phyloP scores from a whole-genome alignment of 2,329 filamentous ascomycete genomes.

The Ilyonectria destructans region DNA sequence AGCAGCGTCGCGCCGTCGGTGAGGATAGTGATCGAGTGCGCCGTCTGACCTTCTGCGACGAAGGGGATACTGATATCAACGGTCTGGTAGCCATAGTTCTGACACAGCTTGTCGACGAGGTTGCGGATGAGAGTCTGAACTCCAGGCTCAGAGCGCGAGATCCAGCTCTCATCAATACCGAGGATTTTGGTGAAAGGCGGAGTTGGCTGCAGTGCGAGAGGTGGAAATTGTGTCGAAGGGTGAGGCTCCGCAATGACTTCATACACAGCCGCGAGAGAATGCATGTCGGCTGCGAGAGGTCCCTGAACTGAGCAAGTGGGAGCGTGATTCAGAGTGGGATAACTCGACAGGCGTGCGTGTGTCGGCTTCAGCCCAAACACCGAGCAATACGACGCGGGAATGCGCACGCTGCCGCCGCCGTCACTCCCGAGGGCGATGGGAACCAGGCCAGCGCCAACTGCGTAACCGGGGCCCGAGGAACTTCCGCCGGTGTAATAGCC shows the following conservation, averaged over 20 bases:
- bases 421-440: slow-evolving; percentile 82
- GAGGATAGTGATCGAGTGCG: slow-evolving; percentile 83
- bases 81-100: slow-evolving; percentile 66
- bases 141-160: slow-evolving; percentile 62
- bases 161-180: slow-evolving; percentile 78
- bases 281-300: slow-evolving; percentile 77
- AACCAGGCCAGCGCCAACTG: slow-evolving; percentile 78
- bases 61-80: slow-evolving; percentile 73
- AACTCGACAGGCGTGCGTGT: slow-evolving; percentile 76
- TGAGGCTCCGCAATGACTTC: slow-evolving; percentile 77
- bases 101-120: slow-evolving; percentile 68
- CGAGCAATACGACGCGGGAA: slow-evolving; percentile 81
- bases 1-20: slow-evolving; percentile 70
- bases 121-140: slow-evolving; percentile 60
- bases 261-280: slow-evolving; percentile 77
- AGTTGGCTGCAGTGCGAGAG: slow-evolving; percentile 47
- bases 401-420: slow-evolving; percentile 82
- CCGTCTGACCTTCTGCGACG: slow-evolving; percentile 76
- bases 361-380: slow-evolving; percentile 83
- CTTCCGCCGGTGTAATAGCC: slow-evolving; percentile 84
- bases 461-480: slow-evolving; percentile 82
- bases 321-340: slow-evolving; percentile 72
- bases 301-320: slow-evolving; percentile 77
- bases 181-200: slow-evolving; percentile 64
- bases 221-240: slow-evolving; percentile 70